These are phyloP conservation scores for Suillus placidus DNA, from an alignment of 768 basidiomycete species.

Conservation along the genomic window DNA sequence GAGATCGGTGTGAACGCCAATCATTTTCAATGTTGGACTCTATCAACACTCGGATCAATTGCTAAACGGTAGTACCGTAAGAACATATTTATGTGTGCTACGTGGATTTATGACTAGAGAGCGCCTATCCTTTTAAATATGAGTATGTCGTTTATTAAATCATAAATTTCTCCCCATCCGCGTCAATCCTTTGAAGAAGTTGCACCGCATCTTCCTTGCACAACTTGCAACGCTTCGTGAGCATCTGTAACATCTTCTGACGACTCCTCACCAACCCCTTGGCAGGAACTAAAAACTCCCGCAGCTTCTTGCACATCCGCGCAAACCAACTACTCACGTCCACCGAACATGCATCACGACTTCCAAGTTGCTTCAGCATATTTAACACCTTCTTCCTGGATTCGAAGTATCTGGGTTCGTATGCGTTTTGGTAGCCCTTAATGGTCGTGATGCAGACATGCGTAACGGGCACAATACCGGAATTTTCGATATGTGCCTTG, in stretches of 20 bases:
- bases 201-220: slow-evolving; percentile 21
- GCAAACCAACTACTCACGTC: not conserved
- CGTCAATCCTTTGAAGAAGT: slow-evolving; percentile 21
- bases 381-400: slow-evolving; percentile 27
- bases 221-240: slow-evolving; percentile 32
- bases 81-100: not conserved
- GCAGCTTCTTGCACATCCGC: not conserved
- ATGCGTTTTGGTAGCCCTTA: not conserved
- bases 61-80: not conserved
- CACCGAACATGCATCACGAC: not conserved
- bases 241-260: not conserved
- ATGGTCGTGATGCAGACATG: too few relatives aligned
- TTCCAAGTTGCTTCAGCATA: slow-evolving; percentile 17
- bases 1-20: not conserved
- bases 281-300: not conserved
- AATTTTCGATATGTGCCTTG: too few relatives aligned
- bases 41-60: not conserved
- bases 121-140: not conserved
- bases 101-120: not conserved
- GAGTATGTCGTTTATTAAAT: not conserved
- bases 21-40: too few relatives aligned
- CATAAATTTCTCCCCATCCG: not conserved
- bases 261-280: not conserved
- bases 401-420: slow-evolving; percentile 13
- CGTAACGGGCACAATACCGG: too few relatives aligned